Percentiles rank a stretch among this genome's conserved stretches.
Conservation (phyloP, 1,284 basidiomycete genomes). For the Cystobasidiaceae sp. region DNA sequence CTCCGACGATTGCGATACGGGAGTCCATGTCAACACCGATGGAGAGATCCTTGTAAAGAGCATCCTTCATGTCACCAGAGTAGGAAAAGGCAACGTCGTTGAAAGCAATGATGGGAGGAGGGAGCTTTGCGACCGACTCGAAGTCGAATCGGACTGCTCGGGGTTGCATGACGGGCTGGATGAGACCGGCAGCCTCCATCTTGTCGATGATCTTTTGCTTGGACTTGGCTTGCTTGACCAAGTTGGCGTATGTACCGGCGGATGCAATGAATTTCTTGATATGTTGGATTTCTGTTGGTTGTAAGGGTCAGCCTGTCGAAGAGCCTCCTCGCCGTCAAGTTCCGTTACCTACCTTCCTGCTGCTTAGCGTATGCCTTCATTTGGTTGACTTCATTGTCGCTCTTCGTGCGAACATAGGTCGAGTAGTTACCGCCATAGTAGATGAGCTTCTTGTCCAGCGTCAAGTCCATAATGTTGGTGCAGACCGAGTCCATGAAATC, state of each 20-base stretch:
- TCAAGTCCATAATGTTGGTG: constrained; percentile 97
- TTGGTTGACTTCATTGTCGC: constrained; percentile 97
- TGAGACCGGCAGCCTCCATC: constrained; percentile 98
- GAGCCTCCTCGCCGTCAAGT: no score
- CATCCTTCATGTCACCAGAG: constrained; percentile 80
- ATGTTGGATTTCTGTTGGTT: constrained; percentile 15
- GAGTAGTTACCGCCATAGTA: constrained; percentile 30
- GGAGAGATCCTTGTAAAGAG: constrained; percentile 77
- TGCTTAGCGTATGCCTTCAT: constrained; percentile 98
- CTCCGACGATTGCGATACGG: constrained; percentile 92
- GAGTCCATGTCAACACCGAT: constrained; percentile 99
- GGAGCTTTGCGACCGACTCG: constrained; percentile 87
- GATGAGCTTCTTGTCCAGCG: constrained; percentile 67
- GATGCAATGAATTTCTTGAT: constrained; percentile 70
- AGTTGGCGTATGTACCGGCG: constrained; percentile 97
- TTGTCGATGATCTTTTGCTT: constrained; percentile 99
- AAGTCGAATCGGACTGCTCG: constrained; percentile 86
- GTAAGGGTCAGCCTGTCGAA: not conserved
- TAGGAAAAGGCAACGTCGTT: constrained; percentile 91
- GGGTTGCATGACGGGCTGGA: constrained; percentile 76
- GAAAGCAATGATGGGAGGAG: constrained; percentile 96
- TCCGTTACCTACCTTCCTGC: constrained; percentile 75
- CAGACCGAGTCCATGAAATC: constrained; percentile 98
- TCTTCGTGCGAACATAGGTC: constrained; percentile 85
- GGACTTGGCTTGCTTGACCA: constrained; percentile 97